Base-by-base conservation (phyloP, 2,329 filamentous ascomycete genomes). In the Xylaria sp. region DNA sequence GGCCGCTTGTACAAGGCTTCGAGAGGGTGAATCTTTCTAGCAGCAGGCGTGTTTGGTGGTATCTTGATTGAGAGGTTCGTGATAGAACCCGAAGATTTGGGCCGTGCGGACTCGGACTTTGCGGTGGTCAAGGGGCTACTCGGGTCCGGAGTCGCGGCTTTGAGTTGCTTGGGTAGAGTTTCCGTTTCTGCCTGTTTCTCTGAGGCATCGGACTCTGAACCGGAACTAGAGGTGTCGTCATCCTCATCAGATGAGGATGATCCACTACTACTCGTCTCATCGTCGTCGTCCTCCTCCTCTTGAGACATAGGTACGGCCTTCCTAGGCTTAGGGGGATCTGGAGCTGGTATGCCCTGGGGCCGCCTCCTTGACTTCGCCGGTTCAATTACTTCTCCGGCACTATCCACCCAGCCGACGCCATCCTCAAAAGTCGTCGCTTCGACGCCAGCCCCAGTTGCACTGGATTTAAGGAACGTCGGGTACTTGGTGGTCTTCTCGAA, bases 1-100 rank as follows among this genome's bases (percentile, higher is more conserved):
- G 87, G 80, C 4, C 88, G 88, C 81, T 97, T 98, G 85, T 96
- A 99, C 2, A 98, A 86, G 0, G 93, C 93, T 81, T 98, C 94
- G 1, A 98, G 85, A 0, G 96, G 95, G 72, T 98, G 95, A 0
- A 97, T 82, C 69, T 86, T 82, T 57, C 78, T 71, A 2, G 77
- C 68, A n/a, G 79, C 77, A 0, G 85, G 81, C 5, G 82, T 82
- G 61, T 79, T 68, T 22, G 83, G 80, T 17, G 85, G 84, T 63
- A 87, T 86, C 72, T 84, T 85, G 77, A 89, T 87, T 29, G 82
- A 85, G 49, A 90, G 78, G 72, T 80, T 83, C 66, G 79, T 82
- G 38, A 81, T 75, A 11, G 85, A 86, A 53, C 82, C 77, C 3
- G 86, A 84, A 1, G 86, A 87, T 68, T 82, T 82, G 27, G 84